Base-by-base conservation (phyloP, 495 filamentous ascomycete genomes). In the Entonaema liquescens region DNA sequence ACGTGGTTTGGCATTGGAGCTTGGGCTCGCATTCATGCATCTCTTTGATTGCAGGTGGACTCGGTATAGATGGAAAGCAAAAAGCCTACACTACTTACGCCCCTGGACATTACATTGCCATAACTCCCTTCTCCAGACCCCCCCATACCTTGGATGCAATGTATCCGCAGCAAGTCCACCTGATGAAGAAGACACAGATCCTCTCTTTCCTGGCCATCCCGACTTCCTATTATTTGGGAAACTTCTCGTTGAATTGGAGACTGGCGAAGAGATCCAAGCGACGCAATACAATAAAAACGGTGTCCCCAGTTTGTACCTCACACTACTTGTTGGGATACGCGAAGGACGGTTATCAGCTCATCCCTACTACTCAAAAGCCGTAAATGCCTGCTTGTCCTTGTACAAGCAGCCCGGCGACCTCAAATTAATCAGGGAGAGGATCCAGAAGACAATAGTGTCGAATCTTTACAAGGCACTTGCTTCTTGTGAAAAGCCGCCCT, bases 31-130 rank as follows among this genome's bases (percentile, higher is more conserved):
- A 23, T 59, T 59, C 35, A 59, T 59, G 56, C 36, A 59, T 13
- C 5, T 44, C n/a, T 44, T 42, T 23, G 56, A 44, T 36, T 59
- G 56, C 23, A 59, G 28, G 26, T 59, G 60, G 49, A 62, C 40
- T 5, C 29, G n/a, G 5, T 23, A 35, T 26, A 29, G 42, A 36
- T 62, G 29, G 40, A 25, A 50, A 52, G 29, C 44, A 12, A 23
- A 0, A 1, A 33, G 35, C 19, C 21, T 50, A 15, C 40, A 50
- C 15, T 50, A 50, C n/a, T 9, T 33, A 6, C 1, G 5, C 31
- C 31, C 31, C 1, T 33, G 6, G 5, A 6, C 31, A 6, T 9
- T 33, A 7, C 31, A 33, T 33, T 33, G 11, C 31, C 6, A 7
- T 9, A 9, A 33, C 31, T 33, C 31, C 11, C 31, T 33, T 33